Conservation (phyloP, 106 monocot species). For the Dioscorea zingiberensis region DNA sequence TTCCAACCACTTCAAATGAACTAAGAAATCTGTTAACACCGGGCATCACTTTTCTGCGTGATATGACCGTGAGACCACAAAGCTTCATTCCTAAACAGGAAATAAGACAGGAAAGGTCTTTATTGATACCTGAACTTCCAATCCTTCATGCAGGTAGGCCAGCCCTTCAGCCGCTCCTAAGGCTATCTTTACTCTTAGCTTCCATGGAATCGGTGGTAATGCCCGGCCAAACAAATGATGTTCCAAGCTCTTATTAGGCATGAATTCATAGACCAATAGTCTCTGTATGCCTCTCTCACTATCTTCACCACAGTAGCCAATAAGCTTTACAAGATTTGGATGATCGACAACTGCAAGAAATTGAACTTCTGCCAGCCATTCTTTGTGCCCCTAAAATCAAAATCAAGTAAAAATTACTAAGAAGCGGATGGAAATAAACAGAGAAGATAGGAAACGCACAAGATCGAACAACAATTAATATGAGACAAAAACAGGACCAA, state of each 20-base stretch:
- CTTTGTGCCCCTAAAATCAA: constrained; percentile 24
- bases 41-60: no score
- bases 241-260: constrained; percentile 37
- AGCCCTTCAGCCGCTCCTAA: constrained; percentile 34
- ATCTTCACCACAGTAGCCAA: constrained; percentile 33
- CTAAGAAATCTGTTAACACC: no score
- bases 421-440: no score
- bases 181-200: constrained; percentile 20
- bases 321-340: constrained; percentile 39
- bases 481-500: not conserved
- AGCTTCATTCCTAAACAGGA: no score
- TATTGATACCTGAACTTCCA: constrained; percentile 26
- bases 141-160: constrained; percentile 31
- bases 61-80: no score
- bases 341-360: constrained; percentile 37
- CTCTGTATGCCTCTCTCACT: constrained; percentile 21
- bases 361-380: constrained; percentile 37
- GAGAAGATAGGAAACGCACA: no score
- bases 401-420: not conserved
- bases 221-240: constrained; percentile 26
- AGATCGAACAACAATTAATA: no score
- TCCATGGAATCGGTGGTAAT: constrained; percentile 26
- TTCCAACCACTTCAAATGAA: no score
- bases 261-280: constrained; percentile 31
- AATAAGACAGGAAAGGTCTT: no score